Evolutionary conservation across 805 yeast species (phyloP).

Genomic region (Nakazawaea peltata): DNA sequence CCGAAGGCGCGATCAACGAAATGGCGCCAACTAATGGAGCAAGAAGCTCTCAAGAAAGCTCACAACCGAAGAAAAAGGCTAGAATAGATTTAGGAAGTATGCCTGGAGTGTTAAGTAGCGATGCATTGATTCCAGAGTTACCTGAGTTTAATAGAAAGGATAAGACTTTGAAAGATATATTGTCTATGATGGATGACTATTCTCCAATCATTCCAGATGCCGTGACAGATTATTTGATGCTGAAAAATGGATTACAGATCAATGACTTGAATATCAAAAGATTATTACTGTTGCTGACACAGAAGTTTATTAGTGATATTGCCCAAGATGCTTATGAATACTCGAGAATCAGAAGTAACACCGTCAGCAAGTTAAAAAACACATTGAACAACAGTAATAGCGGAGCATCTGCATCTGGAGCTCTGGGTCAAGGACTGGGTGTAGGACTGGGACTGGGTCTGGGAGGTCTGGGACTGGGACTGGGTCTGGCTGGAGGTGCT

Average conservation of each 20-base stretch:
- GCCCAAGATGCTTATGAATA: slow-evolving; percentile 97
- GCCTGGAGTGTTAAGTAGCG: slow-evolving; percentile 4
- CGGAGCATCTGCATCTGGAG: slow-evolving; percentile 16
- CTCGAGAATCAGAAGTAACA: slow-evolving; percentile 77
- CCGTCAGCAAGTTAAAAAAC: slow-evolving; percentile 78
- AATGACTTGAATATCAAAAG: slow-evolving; percentile 74
- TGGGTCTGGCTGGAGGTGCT: slow-evolving; percentile 14
- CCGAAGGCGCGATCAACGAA: not conserved
- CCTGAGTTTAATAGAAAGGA: slow-evolving; percentile 73
- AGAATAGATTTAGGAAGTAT: not conserved
- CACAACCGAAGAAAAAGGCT: not conserved
- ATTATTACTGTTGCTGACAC: slow-evolving; percentile 88
- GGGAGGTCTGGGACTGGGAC: slow-evolving; percentile 14
- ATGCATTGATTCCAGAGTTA: slow-evolving; percentile 34
- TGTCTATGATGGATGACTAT: slow-evolving; percentile 85
- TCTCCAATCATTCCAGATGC: slow-evolving; percentile 97
- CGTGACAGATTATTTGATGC: slow-evolving; percentile 85
- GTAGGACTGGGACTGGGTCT: slow-evolving; percentile 7
- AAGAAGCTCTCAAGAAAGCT: not conserved
- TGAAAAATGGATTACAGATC: slow-evolving; percentile 78
- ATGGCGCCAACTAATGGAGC: not conserved
- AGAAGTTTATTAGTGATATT: slow-evolving; percentile 86
- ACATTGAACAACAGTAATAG: slow-evolving; percentile 46
- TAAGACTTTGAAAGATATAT: slow-evolving; percentile 73
- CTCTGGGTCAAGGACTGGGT: slow-evolving; percentile 1